Evolutionary conservation across 2,329 filamentous ascomycete genomes (phyloP).

Genomic region (Paracamarosporium sp.): DNA sequence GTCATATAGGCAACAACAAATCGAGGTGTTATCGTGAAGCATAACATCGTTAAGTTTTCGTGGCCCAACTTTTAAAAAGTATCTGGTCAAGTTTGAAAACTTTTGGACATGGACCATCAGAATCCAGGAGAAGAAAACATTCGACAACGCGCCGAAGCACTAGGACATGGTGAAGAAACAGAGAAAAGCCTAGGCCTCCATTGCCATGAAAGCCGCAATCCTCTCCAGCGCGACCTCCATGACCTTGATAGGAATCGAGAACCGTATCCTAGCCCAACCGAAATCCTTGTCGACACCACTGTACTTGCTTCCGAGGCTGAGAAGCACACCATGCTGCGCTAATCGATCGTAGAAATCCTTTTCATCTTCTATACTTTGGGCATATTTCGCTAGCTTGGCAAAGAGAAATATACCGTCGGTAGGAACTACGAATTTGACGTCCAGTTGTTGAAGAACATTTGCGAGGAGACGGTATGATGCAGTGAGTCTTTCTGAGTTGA

Average conservation of each 20-base stretch:
- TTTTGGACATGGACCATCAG: too few species aligned
- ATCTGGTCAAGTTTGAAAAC: too few species aligned
- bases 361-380: constrained; percentile 25
- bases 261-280: constrained; percentile 38
- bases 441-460: constrained; percentile 15
- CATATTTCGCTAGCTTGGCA: constrained; percentile 25
- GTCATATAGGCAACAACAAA: too few species aligned
- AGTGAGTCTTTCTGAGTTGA: constrained; percentile 31
- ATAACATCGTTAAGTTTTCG: too few species aligned
- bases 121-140: neutral
- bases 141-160: neutral
- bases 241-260: constrained; percentile 20
- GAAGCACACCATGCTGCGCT: constrained; percentile 22
- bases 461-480: constrained; percentile 27
- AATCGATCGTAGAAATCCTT: constrained; percentile 24
- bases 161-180: neutral
- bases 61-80: too few species aligned
- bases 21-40: too few species aligned
- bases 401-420: constrained; percentile 39
- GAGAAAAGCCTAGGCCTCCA: neutral
- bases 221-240: constrained; percentile 24
- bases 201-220: constrained; percentile 12
- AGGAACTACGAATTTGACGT: constrained; percentile 28
- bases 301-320: constrained; percentile 24
- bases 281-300: constrained; percentile 33